Evolutionary conservation across 768 basidiomycete genomes (phyloP).

Genomic region (Collybia nuda): DNA sequence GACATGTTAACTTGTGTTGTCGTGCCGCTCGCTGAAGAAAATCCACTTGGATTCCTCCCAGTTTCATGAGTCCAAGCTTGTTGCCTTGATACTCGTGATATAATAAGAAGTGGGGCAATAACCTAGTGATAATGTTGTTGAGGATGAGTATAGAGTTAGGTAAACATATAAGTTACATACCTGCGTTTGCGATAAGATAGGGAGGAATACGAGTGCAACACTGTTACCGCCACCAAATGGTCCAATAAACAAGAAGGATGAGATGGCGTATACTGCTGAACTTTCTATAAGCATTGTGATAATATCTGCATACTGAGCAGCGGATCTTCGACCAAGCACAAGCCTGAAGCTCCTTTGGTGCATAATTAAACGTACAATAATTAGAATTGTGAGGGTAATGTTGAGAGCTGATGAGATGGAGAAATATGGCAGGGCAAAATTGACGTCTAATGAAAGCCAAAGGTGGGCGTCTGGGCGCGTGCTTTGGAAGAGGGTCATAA

Average conservation of each 20-base stretch:
- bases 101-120: conserved; percentile 1
- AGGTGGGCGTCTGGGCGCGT: conserved; percentile 8
- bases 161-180: conserved; percentile 13
- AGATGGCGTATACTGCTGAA: conserved; percentile 24
- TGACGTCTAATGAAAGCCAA: conserved; percentile 12
- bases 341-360: conserved; percentile 10
- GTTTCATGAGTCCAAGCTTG: neutral
- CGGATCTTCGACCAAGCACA: conserved; percentile 9
- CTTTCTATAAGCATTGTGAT: conserved; percentile 32
- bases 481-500: conserved; percentile 12
- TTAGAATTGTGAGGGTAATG: conserved; percentile 24
- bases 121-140: neutral
- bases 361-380: conserved; percentile 20
- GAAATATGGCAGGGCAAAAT: conserved; percentile 25
- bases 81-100: neutral
- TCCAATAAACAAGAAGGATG: conserved; percentile 24
- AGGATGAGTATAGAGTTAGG: neutral
- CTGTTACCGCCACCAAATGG: conserved; percentile 18
- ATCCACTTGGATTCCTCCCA: no score
- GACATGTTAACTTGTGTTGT: no score
- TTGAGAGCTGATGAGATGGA: conserved; percentile 22
- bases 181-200: conserved; percentile 20
- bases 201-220: conserved; percentile 15
- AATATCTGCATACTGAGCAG: conserved; percentile 18
- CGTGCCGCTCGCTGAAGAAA: no score